Percentiles rank a stretch among this genome's conserved stretches.
Conservation (phyloP, 2,329 filamentous ascomycete species). For the Arthrobotrys sinensis region DNA sequence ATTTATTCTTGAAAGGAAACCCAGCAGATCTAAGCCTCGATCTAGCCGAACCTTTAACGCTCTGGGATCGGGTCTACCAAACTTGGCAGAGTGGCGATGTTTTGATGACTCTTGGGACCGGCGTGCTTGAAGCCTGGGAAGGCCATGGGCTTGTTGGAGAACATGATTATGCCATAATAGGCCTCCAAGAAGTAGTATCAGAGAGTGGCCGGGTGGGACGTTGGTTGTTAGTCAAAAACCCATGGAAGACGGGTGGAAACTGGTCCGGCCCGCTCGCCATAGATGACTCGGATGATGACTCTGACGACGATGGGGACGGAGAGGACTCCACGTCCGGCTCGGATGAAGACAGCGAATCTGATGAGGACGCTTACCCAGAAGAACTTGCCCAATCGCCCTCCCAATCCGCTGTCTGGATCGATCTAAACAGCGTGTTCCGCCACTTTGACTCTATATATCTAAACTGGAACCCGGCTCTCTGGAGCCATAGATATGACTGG, state of each 20-base stretch:
- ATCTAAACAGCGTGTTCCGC: slow-evolving; percentile 86
- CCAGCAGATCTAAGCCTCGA: slow-evolving; percentile 70
- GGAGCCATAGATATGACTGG: slow-evolving; percentile 84
- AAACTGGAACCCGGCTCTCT: slow-evolving; percentile 94
- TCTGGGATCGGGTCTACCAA: slow-evolving; percentile 83
- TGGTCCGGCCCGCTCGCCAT: slow-evolving; percentile 74
- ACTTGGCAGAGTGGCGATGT: slow-evolving; percentile 85
- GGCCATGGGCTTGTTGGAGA: slow-evolving; percentile 86
- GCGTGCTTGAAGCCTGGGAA: slow-evolving; percentile 84
- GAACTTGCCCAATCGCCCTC: slow-evolving; percentile 65
- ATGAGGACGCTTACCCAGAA: slow-evolving; percentile 65
- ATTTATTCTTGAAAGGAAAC: slow-evolving; percentile 86
- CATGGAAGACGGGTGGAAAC: slow-evolving; percentile 87
- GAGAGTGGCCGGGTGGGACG: slow-evolving; percentile 73
- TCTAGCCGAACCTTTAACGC: slow-evolving; percentile 80
- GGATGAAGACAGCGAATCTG: slow-evolving; percentile 39
- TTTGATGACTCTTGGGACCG: slow-evolving; percentile 90
- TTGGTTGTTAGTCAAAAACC: slow-evolving; percentile 90
- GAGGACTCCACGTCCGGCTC: slow-evolving; percentile 35
- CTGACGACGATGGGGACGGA: slow-evolving; percentile 40
- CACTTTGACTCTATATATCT: slow-evolving; percentile 96
- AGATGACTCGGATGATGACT: slow-evolving; percentile 61
- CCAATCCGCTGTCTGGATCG: slow-evolving; percentile 94
- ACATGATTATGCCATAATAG: slow-evolving; percentile 93
- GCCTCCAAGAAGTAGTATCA: slow-evolving; percentile 74